Base-by-base conservation (phyloP, 2,329 filamentous ascomycete genomes). In the Pleomassaria siparia region DNA sequence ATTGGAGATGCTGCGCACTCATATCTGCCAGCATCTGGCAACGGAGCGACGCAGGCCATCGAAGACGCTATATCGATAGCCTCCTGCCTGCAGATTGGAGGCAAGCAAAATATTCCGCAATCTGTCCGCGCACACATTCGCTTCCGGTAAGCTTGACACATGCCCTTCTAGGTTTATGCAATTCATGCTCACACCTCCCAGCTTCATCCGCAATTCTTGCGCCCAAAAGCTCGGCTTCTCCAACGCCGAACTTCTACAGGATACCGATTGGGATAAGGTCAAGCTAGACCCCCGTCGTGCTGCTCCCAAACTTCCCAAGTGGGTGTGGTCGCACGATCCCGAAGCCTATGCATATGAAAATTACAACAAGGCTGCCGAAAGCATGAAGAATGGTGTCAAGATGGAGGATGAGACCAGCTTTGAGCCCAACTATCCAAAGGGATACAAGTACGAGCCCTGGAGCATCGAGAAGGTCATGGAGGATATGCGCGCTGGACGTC, bases 251-350 rank as follows among this genome's bases (percentile, higher is more conserved):
- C 69, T 76, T 8, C 67, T 76, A 1, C 74, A 77, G 57, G 71
- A 75, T 46, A 77, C 74, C 10, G 72, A 77, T 55, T 77, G 74
- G 75, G 67, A 72, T 47, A 76, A 76, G 50, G 74, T 77, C 47
- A 72, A 75, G 57, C 60, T 74, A 2, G 71, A 76, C 51, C 74
- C 73, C 0, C 67, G 72, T 30, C 64, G 69, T 7, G 74, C 72
- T 12, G 70, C 72, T 15, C 73, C 73, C 28, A 74, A 75, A 55
- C 67, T 73, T 2, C 74, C 74, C 3, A 72, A 72, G 50, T 77
- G 74, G 75, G 71, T 77, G 3, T 76, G 70, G 68, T 61, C 56
- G 25, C 74, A 76, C 51, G 74, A 76, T 48, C 73, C 74, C 1
- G 74, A 76, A 53, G 62, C 64, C 2, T 75, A 76, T 47, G 72